Evolutionary conservation across 2,329 filamentous ascomycete genomes (phyloP).

Genomic region (Botrytis deweyae): DNA sequence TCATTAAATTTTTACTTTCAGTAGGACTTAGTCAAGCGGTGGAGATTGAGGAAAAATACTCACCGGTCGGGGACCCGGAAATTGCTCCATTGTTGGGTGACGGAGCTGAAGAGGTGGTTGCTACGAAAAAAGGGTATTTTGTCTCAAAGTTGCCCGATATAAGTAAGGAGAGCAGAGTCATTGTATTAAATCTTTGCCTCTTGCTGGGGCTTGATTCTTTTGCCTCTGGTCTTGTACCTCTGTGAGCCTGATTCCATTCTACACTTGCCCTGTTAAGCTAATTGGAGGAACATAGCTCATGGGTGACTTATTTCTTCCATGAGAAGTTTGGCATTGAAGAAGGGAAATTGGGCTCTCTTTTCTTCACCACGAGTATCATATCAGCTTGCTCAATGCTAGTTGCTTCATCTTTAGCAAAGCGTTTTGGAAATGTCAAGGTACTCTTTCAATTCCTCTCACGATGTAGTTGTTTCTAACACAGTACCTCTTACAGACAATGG

Average conservation of each 20-base stretch:
- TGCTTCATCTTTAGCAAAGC: conserved; percentile 54
- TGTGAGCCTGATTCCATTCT: conserved; percentile 45
- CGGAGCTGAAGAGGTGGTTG: conserved; percentile 26
- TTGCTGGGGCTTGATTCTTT: conserved; percentile 69
- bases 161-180: conserved; percentile 51
- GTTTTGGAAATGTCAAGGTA: conserved; percentile 63
- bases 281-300: conserved; percentile 48
- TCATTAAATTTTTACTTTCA: conserved; percentile 55
- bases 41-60: conserved; percentile 41
- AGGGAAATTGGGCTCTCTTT: conserved; percentile 53
- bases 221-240: conserved; percentile 66
- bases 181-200: conserved; percentile 62
- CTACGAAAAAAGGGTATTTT: conserved; percentile 32
- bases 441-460: conserved; percentile 23
- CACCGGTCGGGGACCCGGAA: conserved; percentile 36
- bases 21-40: conserved; percentile 48
- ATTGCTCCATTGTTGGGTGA: conserved; percentile 36
- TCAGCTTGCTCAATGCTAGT: conserved; percentile 52
- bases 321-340: conserved; percentile 49
- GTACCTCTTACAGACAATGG: conserved; percentile 58
- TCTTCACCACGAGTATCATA: conserved; percentile 54
- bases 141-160: conserved; percentile 54
- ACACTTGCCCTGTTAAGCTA: conserved; percentile 38
- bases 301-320: conserved; percentile 59
- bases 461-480: conserved; percentile 32